Evolutionary conservation across 805 yeast species (phyloP).

Genomic region (Hanseniaspora guilliermondii): DNA sequence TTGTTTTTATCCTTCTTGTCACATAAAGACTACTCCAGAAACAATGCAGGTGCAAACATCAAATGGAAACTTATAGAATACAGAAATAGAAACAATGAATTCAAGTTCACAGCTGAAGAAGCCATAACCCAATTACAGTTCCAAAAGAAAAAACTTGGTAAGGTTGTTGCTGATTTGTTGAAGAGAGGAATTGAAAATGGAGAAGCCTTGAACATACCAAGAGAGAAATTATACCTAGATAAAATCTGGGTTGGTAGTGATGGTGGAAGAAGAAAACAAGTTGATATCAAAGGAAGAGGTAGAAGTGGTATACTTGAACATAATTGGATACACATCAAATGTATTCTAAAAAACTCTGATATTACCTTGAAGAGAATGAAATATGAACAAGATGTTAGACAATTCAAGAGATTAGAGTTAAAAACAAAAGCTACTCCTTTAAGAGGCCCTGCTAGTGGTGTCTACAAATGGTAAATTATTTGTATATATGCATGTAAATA

Average conservation of each 20-base stretch:
- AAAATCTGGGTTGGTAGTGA: constrained; percentile 90
- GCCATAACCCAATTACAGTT: constrained; percentile 92
- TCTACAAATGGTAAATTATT: constrained; percentile 39
- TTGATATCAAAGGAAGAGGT: constrained; percentile 83
- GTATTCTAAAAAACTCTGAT: constrained; percentile 51
- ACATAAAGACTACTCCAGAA: constrained; percentile 9
- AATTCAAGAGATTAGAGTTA: constrained; percentile 19
- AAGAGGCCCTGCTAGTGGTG: constrained; percentile 40
- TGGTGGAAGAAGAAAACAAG: constrained; percentile 56
- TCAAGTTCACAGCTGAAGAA: constrained; percentile 53
- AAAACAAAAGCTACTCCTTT: constrained; percentile 22
- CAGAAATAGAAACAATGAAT: constrained; percentile 18
- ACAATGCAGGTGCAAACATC: constrained; percentile 4
- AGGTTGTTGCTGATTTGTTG: constrained; percentile 65
- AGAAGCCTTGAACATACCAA: constrained; percentile 42
- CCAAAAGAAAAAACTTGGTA: constrained; percentile 62
- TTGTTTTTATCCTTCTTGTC: constrained; percentile 57
- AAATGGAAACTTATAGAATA: constrained; percentile 7
- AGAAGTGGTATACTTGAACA: constrained; percentile 69
- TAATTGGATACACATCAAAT: constrained; percentile 68
- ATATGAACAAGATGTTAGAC: constrained; percentile 44
- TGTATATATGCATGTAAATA: not conserved
- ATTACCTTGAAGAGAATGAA: constrained; percentile 49
- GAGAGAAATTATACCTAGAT: constrained; percentile 53
- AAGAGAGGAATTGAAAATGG: constrained; percentile 64